Base-by-base conservation (phyloP, 371 early-diverging fungal species). In the Lichtheimia hyalospora region DNA sequence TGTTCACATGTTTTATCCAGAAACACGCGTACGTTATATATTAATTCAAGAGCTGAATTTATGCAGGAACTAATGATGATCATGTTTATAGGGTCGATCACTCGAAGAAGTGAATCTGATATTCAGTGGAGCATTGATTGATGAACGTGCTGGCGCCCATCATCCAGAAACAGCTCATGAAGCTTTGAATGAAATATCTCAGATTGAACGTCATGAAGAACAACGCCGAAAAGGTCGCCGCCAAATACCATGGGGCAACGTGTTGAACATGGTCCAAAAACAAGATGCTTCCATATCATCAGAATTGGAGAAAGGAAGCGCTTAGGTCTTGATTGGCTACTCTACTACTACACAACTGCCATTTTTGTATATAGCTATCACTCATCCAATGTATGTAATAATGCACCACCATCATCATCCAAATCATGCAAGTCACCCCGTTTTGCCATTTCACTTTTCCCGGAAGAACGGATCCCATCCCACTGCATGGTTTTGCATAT, bases 1-100 rank as follows among this genome's bases (percentile, higher is more conserved):
- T 24, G 79, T 93, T 20, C 89, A 82, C 62, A 60, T 79, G 58
- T 88, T 81, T 58, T 89, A 86, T 63, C 96, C 95, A 13, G 94
- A 94, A 74, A 94, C 94, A 67, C 82, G 54, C 49, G 75, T 67
- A 69, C 57, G 51, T 39, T n/a, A 28, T 54, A n/a, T 1, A 4
- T 14, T 54, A 24, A 61, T 40, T 50, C 6, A 54, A 67, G 62
- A 70, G n/a, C 69, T 0, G 62, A 68, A 43, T 73, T 76, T 5
- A 49, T 79, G 42, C 76, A 79, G 53, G 76, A 75, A 48, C 74
- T 79, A 10, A 69, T 74, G 46, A 56, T 79, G 52, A 68, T 54
- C 0, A 13, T 15, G 54, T 20, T 62, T 50, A 7, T 54, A 67
- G 62, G 73, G 70, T 0, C 63, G 71, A 44, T 73, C 79, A 10